Percentiles rank a stretch among this genome's conserved stretches.
These are phyloP conservation scores for Dipodascus geniculatus DNA, from an alignment of 805 yeast genomes.

Conservation along the genomic window DNA sequence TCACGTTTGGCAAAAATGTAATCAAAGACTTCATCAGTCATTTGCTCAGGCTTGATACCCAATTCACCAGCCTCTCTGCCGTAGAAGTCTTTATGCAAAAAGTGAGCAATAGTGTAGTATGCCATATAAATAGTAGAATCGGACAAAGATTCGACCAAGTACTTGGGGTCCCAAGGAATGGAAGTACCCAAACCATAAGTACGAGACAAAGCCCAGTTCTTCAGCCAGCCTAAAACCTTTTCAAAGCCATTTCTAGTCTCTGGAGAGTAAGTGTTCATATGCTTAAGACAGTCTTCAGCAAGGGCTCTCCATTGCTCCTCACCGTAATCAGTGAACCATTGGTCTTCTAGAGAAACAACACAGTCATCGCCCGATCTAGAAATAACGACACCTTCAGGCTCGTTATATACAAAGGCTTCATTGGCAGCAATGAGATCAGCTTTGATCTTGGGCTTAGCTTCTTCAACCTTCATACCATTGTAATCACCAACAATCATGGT, in stretches of 20 bases:
- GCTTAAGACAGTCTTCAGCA: conserved; percentile 66
- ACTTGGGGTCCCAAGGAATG: conserved; percentile 94
- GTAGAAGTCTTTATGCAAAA: conserved; percentile 75
- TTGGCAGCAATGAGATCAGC: conserved; percentile 68
- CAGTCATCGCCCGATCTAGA: conserved; percentile 97
- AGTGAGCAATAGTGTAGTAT: conserved; percentile 80
- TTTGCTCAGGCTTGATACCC: conserved; percentile 62
- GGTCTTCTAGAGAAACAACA: conserved; percentile 94
- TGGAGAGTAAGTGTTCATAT: conserved; percentile 65
- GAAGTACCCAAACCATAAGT: conserved; percentile 91
- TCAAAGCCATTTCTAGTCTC: conserved; percentile 89
- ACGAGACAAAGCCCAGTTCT: conserved; percentile 97
- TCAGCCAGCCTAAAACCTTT: conserved; percentile 90
- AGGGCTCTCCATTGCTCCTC: conserved; percentile 78
- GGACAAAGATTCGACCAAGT: conserved; percentile 85
- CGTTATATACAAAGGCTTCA: conserved; percentile 80
- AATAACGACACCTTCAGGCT: conserved; percentile 82
- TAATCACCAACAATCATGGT: conserved; percentile 67
- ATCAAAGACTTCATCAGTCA: conserved; percentile 92
- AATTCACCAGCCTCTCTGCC: conserved; percentile 68
- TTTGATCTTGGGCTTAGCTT: conserved; percentile 78
- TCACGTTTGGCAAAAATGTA: conserved; percentile 72
- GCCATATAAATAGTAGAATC: conserved; percentile 96
- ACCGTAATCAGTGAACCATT: conserved; percentile 97
- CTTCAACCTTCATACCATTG: conserved; percentile 81